Evolutionary conservation across 2,329 filamentous ascomycete genomes (phyloP).

Genomic region (Metarhizium album): DNA sequence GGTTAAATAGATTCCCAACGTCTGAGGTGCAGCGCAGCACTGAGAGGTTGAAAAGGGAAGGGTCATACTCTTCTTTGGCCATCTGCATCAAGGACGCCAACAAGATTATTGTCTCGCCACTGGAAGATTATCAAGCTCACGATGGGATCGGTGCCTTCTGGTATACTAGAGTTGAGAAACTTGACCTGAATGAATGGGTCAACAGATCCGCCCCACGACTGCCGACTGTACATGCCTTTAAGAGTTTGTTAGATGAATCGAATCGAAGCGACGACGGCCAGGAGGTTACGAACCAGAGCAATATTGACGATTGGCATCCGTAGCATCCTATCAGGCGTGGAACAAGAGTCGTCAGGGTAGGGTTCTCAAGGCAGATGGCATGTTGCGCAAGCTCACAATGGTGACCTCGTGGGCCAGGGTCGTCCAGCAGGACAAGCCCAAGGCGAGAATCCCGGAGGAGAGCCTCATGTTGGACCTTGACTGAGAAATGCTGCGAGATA

Average conservation of each 20-base stretch:
- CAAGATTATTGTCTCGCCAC: slow-evolving; percentile 73
- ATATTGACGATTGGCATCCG: slow-evolving; percentile 66
- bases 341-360: slow-evolving; percentile 12
- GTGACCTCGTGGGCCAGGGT: slow-evolving; percentile 45
- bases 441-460: slow-evolving; percentile 37
- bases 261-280: background rate
- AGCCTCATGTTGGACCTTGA: slow-evolving; percentile 45
- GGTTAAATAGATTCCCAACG: background rate
- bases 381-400: slow-evolving; percentile 22
- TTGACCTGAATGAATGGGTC: slow-evolving; percentile 85
- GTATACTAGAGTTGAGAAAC: slow-evolving; percentile 52
- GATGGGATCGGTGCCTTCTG: slow-evolving; percentile 54
- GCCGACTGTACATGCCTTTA: slow-evolving; percentile 85
- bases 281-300: slow-evolving; percentile 47
- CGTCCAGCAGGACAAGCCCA: slow-evolving; percentile 45
- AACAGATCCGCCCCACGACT: slow-evolving; percentile 75
- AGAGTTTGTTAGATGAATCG: background rate
- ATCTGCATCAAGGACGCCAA: slow-evolving; percentile 55
- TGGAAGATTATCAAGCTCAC: slow-evolving; percentile 88
- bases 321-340: slow-evolving; percentile 56
- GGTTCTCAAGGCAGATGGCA: background rate
- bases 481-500: slow-evolving; percentile 4
- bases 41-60: slow-evolving; percentile 27
- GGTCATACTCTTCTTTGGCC: slow-evolving; percentile 32
- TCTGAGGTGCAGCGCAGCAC: background rate